Base-by-base conservation (phyloP, 2,329 filamentous ascomycete species). In the Hortaea sp. region DNA sequence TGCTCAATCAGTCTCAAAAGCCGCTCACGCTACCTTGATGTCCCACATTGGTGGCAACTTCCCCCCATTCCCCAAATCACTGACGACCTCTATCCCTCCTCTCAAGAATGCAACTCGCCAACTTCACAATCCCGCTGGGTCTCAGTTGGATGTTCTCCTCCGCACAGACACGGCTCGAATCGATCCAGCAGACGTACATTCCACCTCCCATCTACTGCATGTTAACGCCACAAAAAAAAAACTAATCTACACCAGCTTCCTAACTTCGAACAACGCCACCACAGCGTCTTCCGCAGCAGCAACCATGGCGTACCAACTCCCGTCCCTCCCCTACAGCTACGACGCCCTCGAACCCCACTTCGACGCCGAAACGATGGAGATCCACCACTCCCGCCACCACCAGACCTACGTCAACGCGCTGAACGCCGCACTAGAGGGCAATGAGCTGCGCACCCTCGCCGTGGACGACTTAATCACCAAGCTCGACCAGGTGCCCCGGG, bases 301-400 rank as follows among this genome's bases (percentile, higher is more conserved):
- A 10, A 42, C 7, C 11, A 41, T 56, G 52, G 42, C 58, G 29
- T 63, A 59, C 54, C 56, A 56, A 10, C 53, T 63, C 2, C 60
- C 59, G 7, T 50, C 50, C 20, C 53, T 63, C 12, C 52, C 52
- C 49, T 62, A 63, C 48, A 45, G 29, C 39, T 62, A 60, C 52
- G 57, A 84, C 79, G 82, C 82, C 31, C 71, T 86, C 42, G 82
- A 85, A 64, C 82, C 82, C 7, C 76, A 80, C 68, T 88, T 89
- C 69, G 85, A 82, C 31, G 73, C 71, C 56, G 77, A 87, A 64
- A 89, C 88, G 65, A 89, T 89, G 85, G 79, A 84, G 66, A 76
- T 89, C 43, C 85, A 89, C 65, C 84, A 89, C 69, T 69, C 71
- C 65, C 87, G 86, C 69, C 85, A 89, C 65, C 85, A 89, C 66